These are phyloP conservation scores for Aspergillus awamori DNA, from an alignment of 2,329 filamentous ascomycete species.

Conservation along the genomic window DNA sequence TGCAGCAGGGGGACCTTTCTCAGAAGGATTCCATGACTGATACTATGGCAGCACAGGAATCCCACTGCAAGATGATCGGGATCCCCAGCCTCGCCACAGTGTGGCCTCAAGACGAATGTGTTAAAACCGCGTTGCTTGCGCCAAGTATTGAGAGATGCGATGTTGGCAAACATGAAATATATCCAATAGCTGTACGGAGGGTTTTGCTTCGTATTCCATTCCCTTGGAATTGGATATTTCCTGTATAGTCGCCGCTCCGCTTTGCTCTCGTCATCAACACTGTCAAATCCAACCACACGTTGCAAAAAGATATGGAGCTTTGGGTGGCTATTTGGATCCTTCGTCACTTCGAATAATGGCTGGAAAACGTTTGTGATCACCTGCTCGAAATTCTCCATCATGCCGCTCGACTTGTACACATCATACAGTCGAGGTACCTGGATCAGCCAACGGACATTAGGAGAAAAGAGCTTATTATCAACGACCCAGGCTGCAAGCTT, in stretches of 20 bases:
- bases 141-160: conserved; percentile 88
- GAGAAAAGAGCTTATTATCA: conserved; percentile 96
- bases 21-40: conserved; percentile 89
- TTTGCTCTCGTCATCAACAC: conserved; percentile 98
- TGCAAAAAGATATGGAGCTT: conserved; percentile 95
- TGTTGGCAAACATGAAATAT: conserved; percentile 95
- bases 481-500: conserved; percentile 96
- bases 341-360: conserved; percentile 91
- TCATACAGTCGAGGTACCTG: conserved; percentile 94
- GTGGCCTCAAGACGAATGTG: conserved; percentile 87
- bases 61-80: conserved; percentile 94
- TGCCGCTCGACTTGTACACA: conserved; percentile 85
- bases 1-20: conserved; percentile 93
- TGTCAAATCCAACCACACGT: conserved; percentile 94
- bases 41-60: conserved; percentile 90
- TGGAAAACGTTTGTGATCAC: conserved; percentile 90
- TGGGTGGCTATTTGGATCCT: conserved; percentile 80
- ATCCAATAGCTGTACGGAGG: conserved; percentile 99
- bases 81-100: conserved; percentile 96
- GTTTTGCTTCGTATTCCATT: conserved; percentile 91
- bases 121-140: conserved; percentile 91
- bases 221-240: conserved; percentile 88
- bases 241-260: conserved; percentile 89
- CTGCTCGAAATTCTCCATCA: conserved; percentile 89
- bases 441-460: conserved; percentile 96